A percentile compares a stretch with the other conserved stretches of the same genome.
phyloP scores from a whole-genome alignment of 352 stramenopile species.

The Pythium grandisporangium region DNA sequence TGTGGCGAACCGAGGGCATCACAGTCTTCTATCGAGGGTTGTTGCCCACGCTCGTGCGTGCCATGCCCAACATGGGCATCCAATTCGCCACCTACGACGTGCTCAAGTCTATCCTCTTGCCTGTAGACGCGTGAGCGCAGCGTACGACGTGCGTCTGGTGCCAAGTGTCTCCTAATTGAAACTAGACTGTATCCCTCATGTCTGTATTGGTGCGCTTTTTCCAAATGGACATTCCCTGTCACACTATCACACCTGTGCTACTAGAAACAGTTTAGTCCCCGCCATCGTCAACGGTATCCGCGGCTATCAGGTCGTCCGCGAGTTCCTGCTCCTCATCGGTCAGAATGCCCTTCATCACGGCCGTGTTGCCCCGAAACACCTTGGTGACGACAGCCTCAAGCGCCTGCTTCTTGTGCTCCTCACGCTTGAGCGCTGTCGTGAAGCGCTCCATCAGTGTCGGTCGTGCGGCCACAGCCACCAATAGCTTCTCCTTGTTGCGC shows the following conservation, averaged over 20 bases:
- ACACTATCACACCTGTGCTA: no score
- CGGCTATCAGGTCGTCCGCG: slow-evolving; percentile 34
- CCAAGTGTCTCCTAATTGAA: no score
- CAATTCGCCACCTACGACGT: slow-evolving; percentile 85
- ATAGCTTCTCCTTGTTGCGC: slow-evolving; percentile 54
- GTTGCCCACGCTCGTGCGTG: slow-evolving; percentile 68
- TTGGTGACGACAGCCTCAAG: slow-evolving; percentile 63
- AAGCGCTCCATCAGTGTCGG: slow-evolving; percentile 75
- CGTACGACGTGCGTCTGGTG: no score
- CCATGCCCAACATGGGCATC: slow-evolving; percentile 82
- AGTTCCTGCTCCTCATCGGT: slow-evolving; percentile 64
- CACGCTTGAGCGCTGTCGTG: slow-evolving; percentile 52
- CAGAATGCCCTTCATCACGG: slow-evolving; percentile 47
- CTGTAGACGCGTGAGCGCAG: no score
- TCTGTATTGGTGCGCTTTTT: neutral
- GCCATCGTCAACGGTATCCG: slow-evolving; percentile 9
- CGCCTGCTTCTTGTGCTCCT: slow-evolving; percentile 57
- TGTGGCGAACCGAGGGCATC: slow-evolving; percentile 54
- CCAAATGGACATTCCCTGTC: slow-evolving; percentile 1
- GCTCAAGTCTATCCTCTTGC: slow-evolving; percentile 29
- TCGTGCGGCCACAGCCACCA: slow-evolving; percentile 27
- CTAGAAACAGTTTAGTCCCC: slow-evolving; percentile 5
- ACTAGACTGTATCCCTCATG: neutral
- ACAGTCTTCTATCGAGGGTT: slow-evolving; percentile 69
- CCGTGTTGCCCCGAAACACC: slow-evolving; percentile 56